These are phyloP conservation scores for Aegilops sharonensis DNA, from an alignment of 176 grass and related monocot genomes.

Conservation along the genomic window DNA sequence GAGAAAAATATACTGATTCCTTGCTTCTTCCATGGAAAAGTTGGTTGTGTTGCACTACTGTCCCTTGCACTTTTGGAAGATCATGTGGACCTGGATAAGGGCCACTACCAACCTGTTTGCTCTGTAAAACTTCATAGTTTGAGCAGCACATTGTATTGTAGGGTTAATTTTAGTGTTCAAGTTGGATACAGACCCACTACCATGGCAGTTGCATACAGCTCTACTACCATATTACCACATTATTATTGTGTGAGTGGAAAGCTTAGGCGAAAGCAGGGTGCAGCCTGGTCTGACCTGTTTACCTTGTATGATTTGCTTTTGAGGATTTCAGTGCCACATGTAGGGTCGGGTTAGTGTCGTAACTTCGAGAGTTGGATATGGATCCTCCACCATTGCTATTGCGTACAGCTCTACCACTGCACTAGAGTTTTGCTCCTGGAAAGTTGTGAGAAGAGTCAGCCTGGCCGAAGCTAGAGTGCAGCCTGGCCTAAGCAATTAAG, in stretches of 20 bases:
- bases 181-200: constrained; percentile 20
- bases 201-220: constrained; percentile 8
- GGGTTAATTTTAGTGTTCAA: constrained; percentile 18
- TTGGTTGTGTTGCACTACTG: constrained; percentile 40
- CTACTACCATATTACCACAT: neutral
- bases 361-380: neutral
- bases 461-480: constrained; percentile 24
- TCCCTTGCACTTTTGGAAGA: constrained; percentile 43
- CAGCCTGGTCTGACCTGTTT: constrained; percentile 19
- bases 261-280: neutral
- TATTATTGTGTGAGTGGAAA: neutral
- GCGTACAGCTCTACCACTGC: neutral
- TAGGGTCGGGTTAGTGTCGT: neutral
- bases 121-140: constrained; percentile 12
- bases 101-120: constrained; percentile 25
- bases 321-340: neutral
- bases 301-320: neutral
- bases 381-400: neutral
- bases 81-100: constrained; percentile 41
- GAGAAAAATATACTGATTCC: constrained; percentile 39
- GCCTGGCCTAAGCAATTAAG: constrained; percentile 34
- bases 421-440: neutral
- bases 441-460: constrained; percentile 19
- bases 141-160: neutral
- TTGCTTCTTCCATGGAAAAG: constrained; percentile 44